These are phyloP conservation scores for Apiosordaria backusii DNA, from an alignment of 495 filamentous ascomycete species.

Conservation along the genomic window DNA sequence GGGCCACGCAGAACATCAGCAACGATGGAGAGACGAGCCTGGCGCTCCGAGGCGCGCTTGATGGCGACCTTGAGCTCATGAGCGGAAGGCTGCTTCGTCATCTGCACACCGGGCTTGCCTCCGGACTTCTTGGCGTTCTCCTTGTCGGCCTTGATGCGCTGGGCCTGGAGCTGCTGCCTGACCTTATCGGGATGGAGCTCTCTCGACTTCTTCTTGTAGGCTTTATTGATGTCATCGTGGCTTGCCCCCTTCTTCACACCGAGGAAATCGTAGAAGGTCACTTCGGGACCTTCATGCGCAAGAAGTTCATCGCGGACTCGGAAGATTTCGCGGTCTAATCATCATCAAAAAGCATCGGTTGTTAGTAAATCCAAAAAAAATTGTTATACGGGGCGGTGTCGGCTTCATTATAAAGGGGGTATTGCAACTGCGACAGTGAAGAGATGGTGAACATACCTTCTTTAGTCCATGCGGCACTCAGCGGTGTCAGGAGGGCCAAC, in stretches of 20 bases:
- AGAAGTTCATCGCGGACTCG: slow-evolving; percentile 82
- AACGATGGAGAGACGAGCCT: slow-evolving; percentile 76
- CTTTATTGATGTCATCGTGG: slow-evolving; percentile 88
- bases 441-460: slow-evolving; percentile 59
- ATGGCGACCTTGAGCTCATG: slow-evolving; percentile 68
- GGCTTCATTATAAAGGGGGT: neutral
- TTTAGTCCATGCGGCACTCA: slow-evolving; percentile 75
- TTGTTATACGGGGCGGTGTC: neutral
- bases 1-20: slow-evolving; percentile 79
- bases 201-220: slow-evolving; percentile 81
- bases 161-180: slow-evolving; percentile 72
- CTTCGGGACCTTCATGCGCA: slow-evolving; percentile 67
- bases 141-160: slow-evolving; percentile 57
- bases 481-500: slow-evolving; percentile 54
- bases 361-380: slow-evolving; percentile 1
- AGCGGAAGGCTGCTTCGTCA: slow-evolving; percentile 65
- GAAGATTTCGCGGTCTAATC: slow-evolving; percentile 93
- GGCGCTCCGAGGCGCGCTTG: slow-evolving; percentile 74
- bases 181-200: slow-evolving; percentile 93
- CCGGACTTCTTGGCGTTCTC: slow-evolving; percentile 51
- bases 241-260: slow-evolving; percentile 66
- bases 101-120: slow-evolving; percentile 59
- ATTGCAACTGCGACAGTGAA: neutral
- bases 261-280: slow-evolving; percentile 95
- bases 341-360: slow-evolving; percentile 9